Evolutionary conservation across 116 monocot species (phyloP), one percentile per base, ranked within the genome.

Genomic region (Zostera marina): DNA sequence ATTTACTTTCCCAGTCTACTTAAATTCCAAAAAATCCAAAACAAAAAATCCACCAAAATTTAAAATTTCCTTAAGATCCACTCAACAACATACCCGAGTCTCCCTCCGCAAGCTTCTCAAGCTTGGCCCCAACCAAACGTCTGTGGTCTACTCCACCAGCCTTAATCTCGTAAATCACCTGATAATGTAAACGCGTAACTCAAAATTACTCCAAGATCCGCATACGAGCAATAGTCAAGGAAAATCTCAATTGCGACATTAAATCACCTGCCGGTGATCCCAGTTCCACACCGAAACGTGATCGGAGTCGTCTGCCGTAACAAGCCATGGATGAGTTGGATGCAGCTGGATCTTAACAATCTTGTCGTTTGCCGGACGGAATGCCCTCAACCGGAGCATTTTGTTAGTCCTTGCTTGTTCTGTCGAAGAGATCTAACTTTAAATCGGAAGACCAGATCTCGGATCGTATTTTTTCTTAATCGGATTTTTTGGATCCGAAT

Each of bases 221-320:
- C 41, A 13, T 10, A 19, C 9, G 9, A 9, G 9, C 39, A 1
- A 9, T 43, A 13, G 8, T 3, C 17, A 59, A 0, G 41, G 32
- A 58, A 56, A 41, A 41, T 17, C 41, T 42, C 8, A 3, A 9
- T 21, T 5, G 16, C 39, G n/a, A 13, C 14, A 19, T 17, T 9
- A 44, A 38, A 9, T 47, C 44, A 98, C 98, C 87, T 98, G 98
- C 51, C 98, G 86, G 56, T 98, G 90, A 73, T 98, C 98, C 98
- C 98, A 98, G 49, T 98, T 82, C 90, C 98, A 98, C n/a, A 98
- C 98, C 52, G 86, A 98, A 48, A 98, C 98, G 65, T 84, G 80
- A 56, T 98, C 98, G 56, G 82, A 80, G 62, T 77, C 90, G 55
- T 98, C 98, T 21, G 98, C 90, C 22, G 90, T 86, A 70, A 90